A percentile compares a stretch with the other conserved stretches of the same genome.
These are phyloP conservation scores for Eutrema japonicum DNA, from an alignment of 345 rosid genomes.

Conservation along the genomic window DNA sequence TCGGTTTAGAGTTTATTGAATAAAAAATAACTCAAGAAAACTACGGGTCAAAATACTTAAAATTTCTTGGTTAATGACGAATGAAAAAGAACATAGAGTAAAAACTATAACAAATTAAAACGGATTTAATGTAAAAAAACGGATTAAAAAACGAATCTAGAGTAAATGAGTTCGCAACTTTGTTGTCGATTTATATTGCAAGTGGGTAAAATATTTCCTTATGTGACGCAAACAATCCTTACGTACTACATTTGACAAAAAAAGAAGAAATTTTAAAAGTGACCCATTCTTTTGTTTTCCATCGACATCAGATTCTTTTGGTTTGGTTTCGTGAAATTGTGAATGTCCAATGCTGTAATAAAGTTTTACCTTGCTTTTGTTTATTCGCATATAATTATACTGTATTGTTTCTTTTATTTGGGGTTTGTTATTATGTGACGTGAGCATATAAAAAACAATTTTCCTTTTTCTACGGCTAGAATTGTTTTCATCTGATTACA, in stretches of 20 bases:
- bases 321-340: slow-evolving; percentile 19
- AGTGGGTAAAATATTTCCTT: slow-evolving; percentile 40
- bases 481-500: background rate
- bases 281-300: slow-evolving; percentile 28
- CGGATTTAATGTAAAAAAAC: background rate
- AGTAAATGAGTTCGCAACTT: slow-evolving; percentile 13
- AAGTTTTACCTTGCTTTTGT: slow-evolving; percentile 2
- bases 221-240: slow-evolving; percentile 20
- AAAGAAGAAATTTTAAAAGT: slow-evolving; percentile 38
- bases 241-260: slow-evolving; percentile 33
- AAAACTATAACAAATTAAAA: too few relatives aligned
- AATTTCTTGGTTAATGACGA: too few relatives aligned
- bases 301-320: slow-evolving; percentile 42
- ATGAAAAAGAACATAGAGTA: too few relatives aligned
- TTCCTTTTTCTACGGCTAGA: background rate
- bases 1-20: too few relatives aligned
- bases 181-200: slow-evolving; percentile 26
- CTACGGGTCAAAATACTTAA: too few relatives aligned
- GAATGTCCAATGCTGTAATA: slow-evolving; percentile 3
- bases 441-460: background rate
- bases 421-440: background rate
- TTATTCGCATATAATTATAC: background rate
- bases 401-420: slow-evolving; percentile 1
- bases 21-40: too few relatives aligned
- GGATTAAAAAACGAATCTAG: background rate